Evolutionary conservation across 768 basidiomycete genomes (phyloP), one percentile per base, ranked within the genome.

Genomic region (Chalciporus chontae): DNA sequence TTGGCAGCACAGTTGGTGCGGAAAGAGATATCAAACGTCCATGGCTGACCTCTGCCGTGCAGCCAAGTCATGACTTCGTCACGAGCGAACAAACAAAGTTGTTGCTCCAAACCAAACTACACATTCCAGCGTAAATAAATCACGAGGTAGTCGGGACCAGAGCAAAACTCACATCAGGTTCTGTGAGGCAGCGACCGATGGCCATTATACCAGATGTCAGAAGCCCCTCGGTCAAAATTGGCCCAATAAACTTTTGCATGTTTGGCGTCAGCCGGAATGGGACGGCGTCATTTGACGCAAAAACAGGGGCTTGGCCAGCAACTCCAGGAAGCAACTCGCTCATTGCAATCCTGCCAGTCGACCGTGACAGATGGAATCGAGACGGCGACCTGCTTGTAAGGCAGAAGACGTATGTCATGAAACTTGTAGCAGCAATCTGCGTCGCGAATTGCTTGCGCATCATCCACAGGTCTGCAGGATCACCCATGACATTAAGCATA

Each of bases 201-300:
- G 94, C 88, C 77, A 96, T 87, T 44, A 95, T 83, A 4, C 89
- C 84, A 8, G 89, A 79, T 0, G 90, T 84, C 37, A 99, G 72
- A 32, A 96, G 71, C 8, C 95, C 96, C 66, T 99, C 96, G 1
- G 85, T 89, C 37, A 90, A 86, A 47, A 91, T 79, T 2, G 89
- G 87, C 1, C 91, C 92, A 32, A 98, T 71, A 73, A 99, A 94
- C 54, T 80, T 78, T 69, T 99, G 96, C 74, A 99, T 81, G 69
- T 96, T 97, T 4, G 94, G 94, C 4, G 96, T 98, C 56, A 95
- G 82, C 32, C 96, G 86, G 87, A 99, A 99, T 0, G 96, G 96
- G 5, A 97, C 93, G 3, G 84, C 77, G 59, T 99, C 96, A 56
- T 74, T 83, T 15, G 89, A 87, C 13, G 80, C 78, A 62, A 92